Evolutionary conservation across 2,329 filamentous ascomycete genomes (phyloP), one percentile per base, ranked within the genome.

Genomic region (Falciphora oryzae): DNA sequence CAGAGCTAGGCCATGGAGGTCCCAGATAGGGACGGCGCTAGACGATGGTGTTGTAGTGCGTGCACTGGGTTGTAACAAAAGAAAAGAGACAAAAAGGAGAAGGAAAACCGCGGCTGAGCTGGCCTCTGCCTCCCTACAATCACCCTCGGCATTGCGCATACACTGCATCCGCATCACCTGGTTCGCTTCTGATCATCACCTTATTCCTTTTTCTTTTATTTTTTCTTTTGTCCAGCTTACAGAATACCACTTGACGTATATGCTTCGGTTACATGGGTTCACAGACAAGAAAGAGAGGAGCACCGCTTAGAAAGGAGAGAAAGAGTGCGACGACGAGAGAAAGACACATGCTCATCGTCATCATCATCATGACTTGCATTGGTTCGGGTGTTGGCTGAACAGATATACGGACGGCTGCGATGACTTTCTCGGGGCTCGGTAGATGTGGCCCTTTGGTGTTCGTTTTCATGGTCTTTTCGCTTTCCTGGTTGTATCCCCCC

Each of bases 1-100:
- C 44, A 8, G 62, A 67, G 38, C 57, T 53, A 56, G 22, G 44
- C 44, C 44, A n/a, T 11, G 44, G 22, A 53, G 38, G 38, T 7
- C 14, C 38, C 14, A 53, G 22, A 11, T 53, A 53, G 44, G 44
- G n/a, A 53, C 44, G 3, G 22, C 44, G 7, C 18, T 53, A 53
- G 44, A 25, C 5, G 18, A 8, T 18, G 44, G 8, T 22, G 44
- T 18, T 53, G 22, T 5, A 8, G 14, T n/a, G 44, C 7, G 22
- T 5, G 44, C n/a, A 10, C 10, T 53, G 22, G n/a, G 38, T 53
- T 53, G 44, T 53, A 25, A 25, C 22, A 53, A 53, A 7, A 50
- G 38, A 25, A 3, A 53, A n/a, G 6, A 53, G 22, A 53, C 8
- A 53, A 53, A 11, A 32, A 32, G 5, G 44, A 11, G 7, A 11